Conservation (phyloP, 805 yeast genomes). For the Myxozyma geophila region DNA sequence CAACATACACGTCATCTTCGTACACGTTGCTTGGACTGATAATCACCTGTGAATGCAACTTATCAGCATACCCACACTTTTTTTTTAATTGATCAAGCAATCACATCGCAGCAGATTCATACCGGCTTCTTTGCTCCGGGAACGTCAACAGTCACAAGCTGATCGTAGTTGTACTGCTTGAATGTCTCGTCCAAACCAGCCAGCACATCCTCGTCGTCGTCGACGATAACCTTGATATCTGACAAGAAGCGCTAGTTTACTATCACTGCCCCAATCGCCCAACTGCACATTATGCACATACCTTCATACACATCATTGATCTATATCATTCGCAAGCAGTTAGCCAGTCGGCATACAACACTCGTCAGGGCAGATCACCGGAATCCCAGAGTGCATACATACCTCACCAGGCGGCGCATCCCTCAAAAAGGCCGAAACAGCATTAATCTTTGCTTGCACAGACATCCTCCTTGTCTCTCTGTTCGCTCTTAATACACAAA, state of each 20-base stretch:
- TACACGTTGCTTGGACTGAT: slow-evolving; percentile 56
- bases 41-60: slow-evolving; percentile 42
- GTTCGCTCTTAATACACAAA: no score
- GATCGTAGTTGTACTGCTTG: slow-evolving; percentile 50
- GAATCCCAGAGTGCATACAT: slow-evolving; percentile 40
- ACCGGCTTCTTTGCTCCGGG: slow-evolving; percentile 38
- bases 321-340: slow-evolving; percentile 14
- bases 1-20: slow-evolving; percentile 50
- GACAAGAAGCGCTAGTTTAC: slow-evolving; percentile 17
- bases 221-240: slow-evolving; percentile 54
- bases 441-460: slow-evolving; percentile 31
- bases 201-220: slow-evolving; percentile 47
- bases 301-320: slow-evolving; percentile 45
- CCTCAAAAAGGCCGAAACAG: slow-evolving; percentile 44
- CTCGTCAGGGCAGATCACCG: not conserved
- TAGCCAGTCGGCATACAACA: not conserved
- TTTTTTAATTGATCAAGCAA: no score
- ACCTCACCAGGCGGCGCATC: slow-evolving; percentile 66
- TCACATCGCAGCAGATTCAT: slow-evolving; percentile 12
- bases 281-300: slow-evolving; percentile 29
- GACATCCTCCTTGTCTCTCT: slow-evolving; percentile 4
- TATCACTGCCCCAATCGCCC: slow-evolving; percentile 40
- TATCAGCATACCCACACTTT: not conserved
- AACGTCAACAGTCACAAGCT: slow-evolving; percentile 46
- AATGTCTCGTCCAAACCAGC: slow-evolving; percentile 45